Conservation (phyloP, 805 yeast genomes). For the Wickerhamiella kurtzmanii region DNA sequence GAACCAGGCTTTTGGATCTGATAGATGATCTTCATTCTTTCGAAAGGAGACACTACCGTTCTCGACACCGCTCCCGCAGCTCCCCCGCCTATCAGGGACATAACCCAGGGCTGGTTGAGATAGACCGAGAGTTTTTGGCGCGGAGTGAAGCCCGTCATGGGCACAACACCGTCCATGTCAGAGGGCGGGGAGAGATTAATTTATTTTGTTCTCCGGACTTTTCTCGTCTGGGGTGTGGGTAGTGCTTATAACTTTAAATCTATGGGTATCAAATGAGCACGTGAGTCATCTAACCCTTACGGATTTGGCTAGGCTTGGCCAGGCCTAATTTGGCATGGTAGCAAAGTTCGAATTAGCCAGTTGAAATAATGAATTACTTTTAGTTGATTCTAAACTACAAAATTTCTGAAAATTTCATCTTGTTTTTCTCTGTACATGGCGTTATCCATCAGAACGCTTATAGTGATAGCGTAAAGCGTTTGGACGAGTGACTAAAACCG, state of each 20-base stretch:
- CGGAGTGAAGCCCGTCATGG: background rate
- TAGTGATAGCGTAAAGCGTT: too few relatives aligned
- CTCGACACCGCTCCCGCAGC: conserved; percentile 91
- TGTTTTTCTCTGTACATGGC: too few relatives aligned
- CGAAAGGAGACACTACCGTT: conserved; percentile 90
- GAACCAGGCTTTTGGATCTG: conserved; percentile 65
- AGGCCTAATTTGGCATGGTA: too few relatives aligned
- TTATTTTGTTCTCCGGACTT: background rate
- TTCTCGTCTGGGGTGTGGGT: background rate
- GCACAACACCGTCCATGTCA: background rate
- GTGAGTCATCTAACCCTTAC: too few relatives aligned
- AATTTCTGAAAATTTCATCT: too few relatives aligned
- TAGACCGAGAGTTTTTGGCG: background rate
- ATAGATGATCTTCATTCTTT: conserved; percentile 78
- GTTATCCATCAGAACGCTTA: too few relatives aligned
- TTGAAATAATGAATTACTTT: too few relatives aligned
- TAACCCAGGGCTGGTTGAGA: conserved; percentile 28
- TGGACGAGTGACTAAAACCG: background rate
- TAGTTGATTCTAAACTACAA: too few relatives aligned
- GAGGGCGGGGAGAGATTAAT: background rate
- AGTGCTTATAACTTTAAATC: too few relatives aligned
- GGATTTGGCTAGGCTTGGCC: too few relatives aligned
- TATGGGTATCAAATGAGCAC: too few relatives aligned
- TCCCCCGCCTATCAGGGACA: conserved; percentile 90
- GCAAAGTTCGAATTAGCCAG: too few relatives aligned